A percentile compares a stretch with the other conserved stretches of the same genome.
Evolutionary conservation across 192 early-diverging fungal species (phyloP).

Genomic region (Mortierella hygrophila): DNA sequence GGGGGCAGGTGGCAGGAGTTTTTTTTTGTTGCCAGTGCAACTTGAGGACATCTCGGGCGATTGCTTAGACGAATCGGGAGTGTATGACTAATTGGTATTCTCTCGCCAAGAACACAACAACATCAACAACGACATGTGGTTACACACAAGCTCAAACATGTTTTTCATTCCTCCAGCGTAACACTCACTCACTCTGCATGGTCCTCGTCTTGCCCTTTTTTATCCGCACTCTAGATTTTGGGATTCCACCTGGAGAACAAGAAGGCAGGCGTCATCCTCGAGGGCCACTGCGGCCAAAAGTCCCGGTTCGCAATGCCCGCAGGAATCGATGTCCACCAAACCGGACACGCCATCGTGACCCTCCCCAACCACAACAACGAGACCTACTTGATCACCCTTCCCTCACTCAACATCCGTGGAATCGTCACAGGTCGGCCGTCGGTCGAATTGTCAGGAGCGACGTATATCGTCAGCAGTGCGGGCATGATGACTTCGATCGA

Average conservation of each 20-base stretch:
- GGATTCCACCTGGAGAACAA: constrained; percentile 50
- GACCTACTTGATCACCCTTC: constrained; percentile 79
- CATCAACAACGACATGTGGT: not conserved
- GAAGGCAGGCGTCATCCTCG: constrained; percentile 36
- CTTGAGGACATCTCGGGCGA: not conserved
- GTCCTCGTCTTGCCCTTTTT: not conserved
- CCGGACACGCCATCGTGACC: constrained; percentile 77
- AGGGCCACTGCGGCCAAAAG: constrained; percentile 69
- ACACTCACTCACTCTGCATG: too few species aligned
- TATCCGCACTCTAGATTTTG: constrained; percentile 25
- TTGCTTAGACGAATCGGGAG: not conserved
- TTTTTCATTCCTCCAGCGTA: too few species aligned
- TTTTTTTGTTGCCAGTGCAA: not conserved
- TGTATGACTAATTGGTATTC: not conserved
- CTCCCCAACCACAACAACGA: constrained; percentile 68
- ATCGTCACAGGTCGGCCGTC: constrained; percentile 65
- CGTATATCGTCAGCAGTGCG: constrained; percentile 31
- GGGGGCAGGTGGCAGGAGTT: not conserved
- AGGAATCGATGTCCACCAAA: constrained; percentile 75
- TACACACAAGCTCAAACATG: not conserved
- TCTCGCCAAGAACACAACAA: not conserved
- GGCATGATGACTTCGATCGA: constrained; percentile 66
- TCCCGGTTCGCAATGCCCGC: constrained; percentile 84
- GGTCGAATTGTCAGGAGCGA: constrained; percentile 42
- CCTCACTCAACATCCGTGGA: constrained; percentile 79